Percentiles rank a stretch among this genome's conserved stretches.
These are phyloP conservation scores for Mortierella sp. DNA, from an alignment of 371 early-diverging fungal genomes.

Conservation along the genomic window DNA sequence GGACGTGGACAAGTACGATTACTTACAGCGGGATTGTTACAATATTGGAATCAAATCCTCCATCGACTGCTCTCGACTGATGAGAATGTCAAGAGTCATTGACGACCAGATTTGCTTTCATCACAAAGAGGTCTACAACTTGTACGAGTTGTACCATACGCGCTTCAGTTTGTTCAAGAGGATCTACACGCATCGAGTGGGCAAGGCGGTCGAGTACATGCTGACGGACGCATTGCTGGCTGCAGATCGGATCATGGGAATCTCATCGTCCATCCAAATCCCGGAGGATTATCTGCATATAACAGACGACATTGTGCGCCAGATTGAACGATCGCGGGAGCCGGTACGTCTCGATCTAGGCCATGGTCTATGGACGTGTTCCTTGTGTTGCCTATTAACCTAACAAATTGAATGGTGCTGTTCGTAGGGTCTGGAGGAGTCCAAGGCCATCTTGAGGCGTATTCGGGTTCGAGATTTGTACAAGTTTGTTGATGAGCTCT, in stretches of 20 bases:
- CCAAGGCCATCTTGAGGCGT: constrained; percentile 77
- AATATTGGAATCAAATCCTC: constrained; percentile 85
- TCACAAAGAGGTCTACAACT: constrained; percentile 80
- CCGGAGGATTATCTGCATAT: constrained; percentile 79
- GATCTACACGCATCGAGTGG: constrained; percentile 92
- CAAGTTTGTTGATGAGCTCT: constrained; percentile 87
- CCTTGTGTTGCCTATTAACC: no score
- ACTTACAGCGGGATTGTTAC: constrained; percentile 90
- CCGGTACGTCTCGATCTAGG: constrained; percentile 42
- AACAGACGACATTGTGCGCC: constrained; percentile 87
- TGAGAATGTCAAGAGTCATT: constrained; percentile 86
- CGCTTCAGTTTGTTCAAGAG: constrained; percentile 90
- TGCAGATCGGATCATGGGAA: constrained; percentile 81
- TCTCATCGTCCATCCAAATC: constrained; percentile 76
- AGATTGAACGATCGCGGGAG: constrained; percentile 78
- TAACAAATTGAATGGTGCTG: neutral
- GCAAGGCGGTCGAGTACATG: constrained; percentile 88
- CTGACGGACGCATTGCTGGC: constrained; percentile 84
- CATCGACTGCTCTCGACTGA: constrained; percentile 82
- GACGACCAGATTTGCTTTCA: constrained; percentile 91
- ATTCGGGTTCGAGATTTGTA: constrained; percentile 84
- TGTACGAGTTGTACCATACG: constrained; percentile 93
- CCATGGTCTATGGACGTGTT: neutral
- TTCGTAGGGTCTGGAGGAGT: constrained; percentile 65
- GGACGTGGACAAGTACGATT: constrained; percentile 98